Conservation (phyloP, 768 basidiomycete genomes). For the Calvatia gigantea region DNA sequence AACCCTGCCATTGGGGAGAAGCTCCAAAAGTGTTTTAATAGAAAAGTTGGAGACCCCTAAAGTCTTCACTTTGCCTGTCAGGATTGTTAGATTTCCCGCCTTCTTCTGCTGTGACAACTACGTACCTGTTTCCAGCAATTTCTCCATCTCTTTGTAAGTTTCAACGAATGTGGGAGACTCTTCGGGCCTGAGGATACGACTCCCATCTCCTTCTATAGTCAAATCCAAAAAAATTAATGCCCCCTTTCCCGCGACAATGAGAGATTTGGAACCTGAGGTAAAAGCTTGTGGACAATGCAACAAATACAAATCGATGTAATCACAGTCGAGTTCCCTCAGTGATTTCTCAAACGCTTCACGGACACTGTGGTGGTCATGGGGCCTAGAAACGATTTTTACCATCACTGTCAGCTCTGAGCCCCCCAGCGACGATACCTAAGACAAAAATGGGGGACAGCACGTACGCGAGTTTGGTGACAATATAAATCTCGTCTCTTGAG, state of each 20-base stretch:
- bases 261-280: no score
- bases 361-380: slow-evolving; percentile 31
- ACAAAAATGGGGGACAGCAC: slow-evolving; percentile 12
- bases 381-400: no score
- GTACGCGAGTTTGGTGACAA: slow-evolving; percentile 47
- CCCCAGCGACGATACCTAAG: no score
- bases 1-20: slow-evolving; percentile 36
- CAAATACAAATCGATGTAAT: slow-evolving; percentile 53
- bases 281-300: slow-evolving; percentile 47
- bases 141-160: slow-evolving; percentile 49
- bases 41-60: slow-evolving; percentile 63
- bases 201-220: slow-evolving; percentile 18
- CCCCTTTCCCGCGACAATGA: no score
- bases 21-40: slow-evolving; percentile 44
- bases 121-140: slow-evolving; percentile 37
- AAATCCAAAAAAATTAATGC: neutral
- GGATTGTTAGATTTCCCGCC: no score
- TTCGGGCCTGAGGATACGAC: slow-evolving; percentile 29
- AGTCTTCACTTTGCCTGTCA: slow-evolving; percentile 42
- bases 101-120: no score
- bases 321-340: slow-evolving; percentile 33
- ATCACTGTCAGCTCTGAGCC: no score
- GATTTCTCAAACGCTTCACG: slow-evolving; percentile 38
- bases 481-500: slow-evolving; percentile 42
- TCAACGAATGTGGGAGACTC: slow-evolving; percentile 35